Percentiles rank a stretch among this genome's conserved stretches.
phyloP scores from a whole-genome alignment of 164 flowering plant genomes.

The Akebia trifoliata region DNA sequence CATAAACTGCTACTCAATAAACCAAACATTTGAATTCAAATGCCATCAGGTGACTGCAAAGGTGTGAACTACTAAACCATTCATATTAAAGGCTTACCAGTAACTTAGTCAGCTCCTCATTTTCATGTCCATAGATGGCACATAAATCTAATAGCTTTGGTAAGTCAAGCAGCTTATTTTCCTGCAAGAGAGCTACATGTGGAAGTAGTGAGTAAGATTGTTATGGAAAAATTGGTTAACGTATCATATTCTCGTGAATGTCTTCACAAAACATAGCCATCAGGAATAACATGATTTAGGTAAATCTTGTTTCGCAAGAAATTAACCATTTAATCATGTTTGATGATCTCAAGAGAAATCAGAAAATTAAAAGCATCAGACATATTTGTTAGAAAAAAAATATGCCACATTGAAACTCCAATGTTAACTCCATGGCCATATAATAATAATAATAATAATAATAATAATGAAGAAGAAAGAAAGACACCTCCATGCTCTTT shows the following conservation, averaged over 20 bases:
- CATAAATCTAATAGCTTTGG: constrained; percentile 92
- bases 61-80: neutral
- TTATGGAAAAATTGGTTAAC: neutral
- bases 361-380: neutral
- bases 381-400: too few relatives aligned
- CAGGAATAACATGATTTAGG: too few relatives aligned
- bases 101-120: constrained; percentile 63
- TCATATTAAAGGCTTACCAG: constrained; percentile 44
- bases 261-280: neutral
- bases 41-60: neutral
- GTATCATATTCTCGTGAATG: neutral
- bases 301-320: too few relatives aligned
- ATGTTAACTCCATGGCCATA: neutral
- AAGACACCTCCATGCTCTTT: constrained; percentile 72
- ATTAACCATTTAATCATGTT: too few relatives aligned
- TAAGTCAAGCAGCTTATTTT: constrained; percentile 76
- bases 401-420: neutral
- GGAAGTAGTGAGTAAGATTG: constrained; percentile 35
- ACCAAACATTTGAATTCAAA: too few relatives aligned
- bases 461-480: constrained; percentile 11
- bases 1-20: too few relatives aligned
- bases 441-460: neutral
- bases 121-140: constrained; percentile 89
- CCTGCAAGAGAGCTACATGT: constrained; percentile 83
- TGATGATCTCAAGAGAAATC: too few relatives aligned